Evolutionary conservation across 306 rosid species (phyloP), one percentile per base, ranked within the genome.

Genomic region (Fragaria nilgerrensis): DNA sequence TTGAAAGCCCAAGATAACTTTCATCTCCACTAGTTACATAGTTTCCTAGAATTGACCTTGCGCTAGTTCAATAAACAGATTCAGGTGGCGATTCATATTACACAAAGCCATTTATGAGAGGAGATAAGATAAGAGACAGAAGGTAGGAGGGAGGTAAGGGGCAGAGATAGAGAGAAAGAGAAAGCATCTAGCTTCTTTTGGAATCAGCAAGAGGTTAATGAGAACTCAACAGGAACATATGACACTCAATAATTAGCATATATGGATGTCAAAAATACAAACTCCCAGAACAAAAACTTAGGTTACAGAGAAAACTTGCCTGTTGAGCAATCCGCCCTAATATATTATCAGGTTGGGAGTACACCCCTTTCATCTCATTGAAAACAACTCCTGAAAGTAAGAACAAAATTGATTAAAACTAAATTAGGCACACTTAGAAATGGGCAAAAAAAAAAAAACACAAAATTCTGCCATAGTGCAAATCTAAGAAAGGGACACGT

Each of bases 351-450:
- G 97, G 98, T 83, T 95, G 97, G 84, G 99, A 95, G 86, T 95
- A 95, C 68, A 92, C 99, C 65, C 98, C 98, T 82, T 95, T 95
- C 99, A 95, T 95, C 90, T 95, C 98, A 81, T 95, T 95, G 84
- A 95, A 95, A 70, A 95, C 99, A 82, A 95, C 99, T 81, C 99
- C 98, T 92, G 74, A 62, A 85, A 87, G 66, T 25, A 77, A 27
- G 52, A 61, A 83, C 37, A 85, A 72, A 22, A 29, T 25, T 61
- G 13, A 44, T 61, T 29, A 27, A 16, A 9, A 39, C 8, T 1
- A 74, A 56, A 9, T 25, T 44, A 74, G 19, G 55, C 7, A 58
- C 9, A 48, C 48, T 12, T 15, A 16, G 44, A 45, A n/a, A 45
- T 5, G n/a, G 43, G 36, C 9, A 59, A 3, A 59, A 3, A 22